Conservation (phyloP, 108 stramenopile genomes). For the Epithemia pelagica region DNA sequence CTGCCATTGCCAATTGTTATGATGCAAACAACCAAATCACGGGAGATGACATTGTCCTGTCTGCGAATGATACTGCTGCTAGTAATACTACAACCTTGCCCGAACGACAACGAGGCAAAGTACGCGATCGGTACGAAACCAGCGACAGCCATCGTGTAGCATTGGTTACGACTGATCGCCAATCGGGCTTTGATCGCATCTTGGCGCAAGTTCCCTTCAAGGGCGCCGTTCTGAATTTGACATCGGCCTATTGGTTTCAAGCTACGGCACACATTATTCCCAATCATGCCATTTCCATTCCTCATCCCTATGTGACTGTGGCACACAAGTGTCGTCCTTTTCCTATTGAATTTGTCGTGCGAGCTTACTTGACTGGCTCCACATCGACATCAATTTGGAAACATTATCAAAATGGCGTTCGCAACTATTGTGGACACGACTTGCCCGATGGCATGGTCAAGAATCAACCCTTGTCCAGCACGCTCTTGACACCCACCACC, state of each 20-base stretch:
- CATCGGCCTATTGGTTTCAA: conserved; percentile 94
- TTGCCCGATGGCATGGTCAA: conserved; percentile 94
- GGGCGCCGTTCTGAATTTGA: conserved; percentile 92
- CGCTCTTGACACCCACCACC: conserved; percentile 94
- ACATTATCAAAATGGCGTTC: conserved; percentile 90
- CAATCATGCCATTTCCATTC: conserved; percentile 87
- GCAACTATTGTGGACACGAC: conserved; percentile 91
- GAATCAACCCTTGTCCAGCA: conserved; percentile 79
- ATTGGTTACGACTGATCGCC: conserved; percentile 96
- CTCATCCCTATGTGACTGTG: conserved; percentile 92
- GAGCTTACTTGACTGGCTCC: conserved; percentile 93
- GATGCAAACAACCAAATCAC: conserved; percentile 39
- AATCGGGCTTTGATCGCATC: conserved; percentile 96
- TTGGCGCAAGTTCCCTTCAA: conserved; percentile 95
- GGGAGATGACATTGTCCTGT: conserved; percentile 19
- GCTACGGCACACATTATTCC: conserved; percentile 81
- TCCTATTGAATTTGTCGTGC: conserved; percentile 97
- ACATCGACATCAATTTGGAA: conserved; percentile 98
- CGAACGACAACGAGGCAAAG: conserved; percentile 46
- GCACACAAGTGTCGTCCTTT: conserved; percentile 91
- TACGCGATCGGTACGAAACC: conserved; percentile 70
- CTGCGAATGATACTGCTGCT: too few species aligned
- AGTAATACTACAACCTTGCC: conserved; percentile 13
- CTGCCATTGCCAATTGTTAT: conserved; percentile 29
- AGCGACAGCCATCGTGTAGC: conserved; percentile 48